These are phyloP conservation scores for Cajanus cajan DNA, from an alignment of 306 rosid genomes.

Conservation along the genomic window DNA sequence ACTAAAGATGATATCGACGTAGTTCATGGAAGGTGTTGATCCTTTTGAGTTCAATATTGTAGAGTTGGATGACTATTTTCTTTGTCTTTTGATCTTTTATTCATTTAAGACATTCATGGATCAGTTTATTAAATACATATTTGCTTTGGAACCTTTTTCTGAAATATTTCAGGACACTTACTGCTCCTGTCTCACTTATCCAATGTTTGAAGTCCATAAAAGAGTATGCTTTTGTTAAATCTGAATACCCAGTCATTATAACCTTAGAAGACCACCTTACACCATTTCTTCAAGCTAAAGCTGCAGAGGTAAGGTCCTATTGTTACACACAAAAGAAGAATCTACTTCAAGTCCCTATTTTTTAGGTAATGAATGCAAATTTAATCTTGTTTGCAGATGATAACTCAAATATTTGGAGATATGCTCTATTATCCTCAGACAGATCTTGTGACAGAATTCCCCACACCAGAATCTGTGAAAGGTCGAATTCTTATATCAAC, in stretches of 20 bases:
- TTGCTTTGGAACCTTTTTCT: conserved; percentile 8
- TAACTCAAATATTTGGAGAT: conserved; percentile 67
- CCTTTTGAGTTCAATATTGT: conserved; percentile 9
- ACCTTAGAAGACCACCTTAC: conserved; percentile 94
- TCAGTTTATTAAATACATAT: conserved; percentile 4
- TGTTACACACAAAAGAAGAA: not conserved
- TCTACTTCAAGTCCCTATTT: not conserved
- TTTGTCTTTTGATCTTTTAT: not conserved
- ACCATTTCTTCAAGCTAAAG: conserved; percentile 75
- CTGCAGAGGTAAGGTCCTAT: conserved; percentile 63
- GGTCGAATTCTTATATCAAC: conserved; percentile 74
- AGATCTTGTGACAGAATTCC: conserved; percentile 63
- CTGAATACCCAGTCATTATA: conserved; percentile 79
- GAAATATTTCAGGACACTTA: conserved; percentile 67
- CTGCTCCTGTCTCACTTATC: conserved; percentile 73
- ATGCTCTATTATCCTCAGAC: conserved; percentile 59
- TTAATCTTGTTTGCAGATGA: conserved; percentile 53
- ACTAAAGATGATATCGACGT: conserved; percentile 65
- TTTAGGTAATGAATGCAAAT: conserved; percentile 4
- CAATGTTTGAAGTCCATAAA: conserved; percentile 85
- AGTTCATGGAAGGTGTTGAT: conserved; percentile 85
- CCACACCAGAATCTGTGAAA: conserved; percentile 80
- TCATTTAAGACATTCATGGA: not conserved
- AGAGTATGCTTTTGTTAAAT: conserved; percentile 77
- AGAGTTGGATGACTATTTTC: conserved; percentile 5